A percentile compares a stretch with the other conserved stretches of the same genome.
These are phyloP conservation scores for Calocybe cyanea DNA, from an alignment of 768 basidiomycete genomes.

Conservation along the genomic window DNA sequence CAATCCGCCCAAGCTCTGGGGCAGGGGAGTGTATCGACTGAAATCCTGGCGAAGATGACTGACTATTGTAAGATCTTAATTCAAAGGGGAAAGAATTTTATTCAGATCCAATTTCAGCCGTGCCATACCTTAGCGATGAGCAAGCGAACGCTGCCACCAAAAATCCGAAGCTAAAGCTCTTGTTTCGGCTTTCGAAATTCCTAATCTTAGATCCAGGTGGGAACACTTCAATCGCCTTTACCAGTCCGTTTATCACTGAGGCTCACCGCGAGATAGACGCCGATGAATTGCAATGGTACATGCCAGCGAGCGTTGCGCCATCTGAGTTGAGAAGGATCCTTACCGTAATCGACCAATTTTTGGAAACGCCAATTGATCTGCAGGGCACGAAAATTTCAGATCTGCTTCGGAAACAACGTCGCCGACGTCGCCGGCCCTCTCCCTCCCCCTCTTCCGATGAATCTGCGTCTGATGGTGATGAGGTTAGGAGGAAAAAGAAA, in stretches of 20 bases:
- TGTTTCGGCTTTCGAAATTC: conserved; percentile 81
- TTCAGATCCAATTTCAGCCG: conserved; percentile 39
- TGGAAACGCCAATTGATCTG: conserved; percentile 76
- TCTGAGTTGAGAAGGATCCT: conserved; percentile 64
- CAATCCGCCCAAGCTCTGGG: conserved; percentile 21
- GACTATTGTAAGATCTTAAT: conserved; percentile 69
- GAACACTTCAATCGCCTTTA: conserved; percentile 15
- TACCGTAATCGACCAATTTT: conserved; percentile 79
- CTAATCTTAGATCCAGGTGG: conserved; percentile 62
- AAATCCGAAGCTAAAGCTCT: conserved; percentile 75
- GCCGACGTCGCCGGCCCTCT: conserved; percentile 42
- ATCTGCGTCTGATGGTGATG: conserved; percentile 29
- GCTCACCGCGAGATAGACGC: conserved; percentile 36
- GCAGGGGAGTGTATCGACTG: conserved; percentile 49
- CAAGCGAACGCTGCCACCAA: conserved; percentile 74
- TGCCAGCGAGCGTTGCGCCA: conserved; percentile 70
- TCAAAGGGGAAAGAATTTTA: not conserved
- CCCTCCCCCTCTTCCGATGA: conserved; percentile 46
- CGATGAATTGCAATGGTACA: conserved; percentile 79
- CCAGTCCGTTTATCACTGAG: no score
- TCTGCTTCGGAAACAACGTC: conserved; percentile 63
- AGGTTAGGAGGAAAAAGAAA: conserved; percentile 44
- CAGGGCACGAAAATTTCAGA: conserved; percentile 72
- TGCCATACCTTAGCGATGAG: conserved; percentile 72
- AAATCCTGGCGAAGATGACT: conserved; percentile 63